A percentile compares a stretch with the other conserved stretches of the same genome.
Evolutionary conservation across 2,329 filamentous ascomycete species (phyloP).

Genomic region (Fusarium paranaense): DNA sequence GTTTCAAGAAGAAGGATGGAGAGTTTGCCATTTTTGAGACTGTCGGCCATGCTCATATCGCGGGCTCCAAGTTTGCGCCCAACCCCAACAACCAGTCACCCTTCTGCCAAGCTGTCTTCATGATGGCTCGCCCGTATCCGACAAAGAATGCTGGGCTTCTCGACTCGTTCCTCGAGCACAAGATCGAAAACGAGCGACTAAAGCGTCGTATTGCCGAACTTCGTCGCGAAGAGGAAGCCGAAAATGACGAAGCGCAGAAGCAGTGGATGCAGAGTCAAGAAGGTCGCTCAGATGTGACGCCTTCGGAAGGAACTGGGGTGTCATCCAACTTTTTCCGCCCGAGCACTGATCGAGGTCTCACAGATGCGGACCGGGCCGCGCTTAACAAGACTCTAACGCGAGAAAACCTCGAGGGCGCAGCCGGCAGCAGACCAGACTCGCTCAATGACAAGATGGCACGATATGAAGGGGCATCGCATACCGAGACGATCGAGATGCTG

Average conservation of each 20-base stretch:
- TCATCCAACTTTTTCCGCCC: conserved; percentile 49
- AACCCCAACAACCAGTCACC: conserved; percentile 73
- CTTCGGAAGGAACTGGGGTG: conserved; percentile 58
- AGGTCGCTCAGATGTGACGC: conserved; percentile 64
- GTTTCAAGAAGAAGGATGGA: conserved; percentile 80
- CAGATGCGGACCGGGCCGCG: conserved; percentile 72
- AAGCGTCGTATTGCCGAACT: conserved; percentile 87
- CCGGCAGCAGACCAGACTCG: conserved; percentile 76
- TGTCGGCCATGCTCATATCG: conserved; percentile 92
- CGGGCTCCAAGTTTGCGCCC: conserved; percentile 72
- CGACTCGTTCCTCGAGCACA: conserved; percentile 95
- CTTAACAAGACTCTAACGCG: conserved; percentile 78
- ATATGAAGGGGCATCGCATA: conserved; percentile 80
- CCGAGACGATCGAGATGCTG: conserved; percentile 92
- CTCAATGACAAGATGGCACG: conserved; percentile 87
- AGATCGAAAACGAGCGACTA: conserved; percentile 93
- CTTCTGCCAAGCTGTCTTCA: conserved; percentile 90
- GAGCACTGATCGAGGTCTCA: conserved; percentile 63
- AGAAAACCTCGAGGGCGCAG: conserved; percentile 82
- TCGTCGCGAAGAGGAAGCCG: conserved; percentile 86
- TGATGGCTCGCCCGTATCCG: conserved; percentile 91
- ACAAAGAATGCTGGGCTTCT: conserved; percentile 87
- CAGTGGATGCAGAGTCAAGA: conserved; percentile 71
- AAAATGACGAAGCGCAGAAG: conserved; percentile 74
- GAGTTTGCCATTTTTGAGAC: conserved; percentile 86